Evolutionary conservation across 129 eudicot species (phyloP), one percentile per base, ranked within the genome.

Genomic region (Erigeron canadensis): DNA sequence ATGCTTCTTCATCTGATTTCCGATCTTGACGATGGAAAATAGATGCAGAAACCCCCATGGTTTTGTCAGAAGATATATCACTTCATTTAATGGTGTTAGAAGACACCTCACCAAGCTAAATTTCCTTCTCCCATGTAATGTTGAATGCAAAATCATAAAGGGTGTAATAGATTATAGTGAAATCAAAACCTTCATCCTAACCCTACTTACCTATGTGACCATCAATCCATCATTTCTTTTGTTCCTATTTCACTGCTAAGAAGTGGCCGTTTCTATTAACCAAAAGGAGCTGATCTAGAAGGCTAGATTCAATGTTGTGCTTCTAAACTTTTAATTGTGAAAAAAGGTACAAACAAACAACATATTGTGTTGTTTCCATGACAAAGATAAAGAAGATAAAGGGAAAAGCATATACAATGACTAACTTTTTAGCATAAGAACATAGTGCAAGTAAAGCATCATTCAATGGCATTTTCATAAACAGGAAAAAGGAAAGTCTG

Each of bases 311-410:
- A 64, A 45, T 58, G 46, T 45, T 72, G 11, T 23, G 58, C 39
- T 63, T 62, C 37, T 50, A 63, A 51, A 44, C 19, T 38, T 16
- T 22, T 53, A 38, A 50, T 55, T 19, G 23, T 41, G 15, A 51
- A 43, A 28, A 42, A 3, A 74, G 63, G 43, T 65, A 59, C 45
- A 73, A 73, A 63, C 56, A 64, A 64, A 17, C 12, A 65, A 48
- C 47, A 17, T 19, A 72, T 7, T 37, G 45, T 50, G 60, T 37
- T 5, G 18, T 48, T 34, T 17, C 8, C 28, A 28, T 17, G 23
- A 22, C 10, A 43, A 15, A 42, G 54, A 58, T 37, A 57, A 56
- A 38, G 39, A 40, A 42, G 17, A 55, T 12, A 55, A 21, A 71
- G 8, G 41, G 40, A 12, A 57, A 19, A 48, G 34, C 43, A 16